These are phyloP conservation scores for Sphagnum tenellum DNA, from an alignment of 225 moss, liverwort and hornwort species.

Conservation along the genomic window DNA sequence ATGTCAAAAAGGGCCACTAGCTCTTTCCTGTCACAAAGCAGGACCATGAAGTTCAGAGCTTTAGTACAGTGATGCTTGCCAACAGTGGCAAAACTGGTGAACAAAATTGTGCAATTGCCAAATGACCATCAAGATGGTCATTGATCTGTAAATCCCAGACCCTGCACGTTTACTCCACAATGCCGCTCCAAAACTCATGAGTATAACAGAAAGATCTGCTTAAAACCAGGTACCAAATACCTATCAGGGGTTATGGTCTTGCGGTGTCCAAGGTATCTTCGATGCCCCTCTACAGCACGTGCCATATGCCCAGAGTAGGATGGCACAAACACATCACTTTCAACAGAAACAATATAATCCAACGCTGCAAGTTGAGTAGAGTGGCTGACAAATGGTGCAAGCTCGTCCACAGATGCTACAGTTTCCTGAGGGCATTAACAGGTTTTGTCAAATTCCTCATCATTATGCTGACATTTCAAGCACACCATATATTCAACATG, in stretches of 20 bases:
- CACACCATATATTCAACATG: no score
- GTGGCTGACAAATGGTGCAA: slow-evolving; percentile 71
- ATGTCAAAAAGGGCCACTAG: slow-evolving; percentile 80
- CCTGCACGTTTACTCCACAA: no score
- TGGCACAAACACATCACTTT: slow-evolving; percentile 96
- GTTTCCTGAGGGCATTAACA: slow-evolving; percentile 53
- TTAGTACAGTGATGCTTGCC: no score
- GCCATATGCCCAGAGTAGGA: slow-evolving; percentile 99
- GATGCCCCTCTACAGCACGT: slow-evolving; percentile 96
- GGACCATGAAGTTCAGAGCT: no score
- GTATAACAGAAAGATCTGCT: no score
- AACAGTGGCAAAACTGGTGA: no score
- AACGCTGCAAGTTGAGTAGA: slow-evolving; percentile 98
- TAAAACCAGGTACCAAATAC: slow-evolving; percentile 15
- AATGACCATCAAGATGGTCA: no score
- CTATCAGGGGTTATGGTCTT: slow-evolving; percentile 95
- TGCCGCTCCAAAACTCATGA: no score
- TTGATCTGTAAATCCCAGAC: no score
- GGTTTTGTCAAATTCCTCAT: no score
- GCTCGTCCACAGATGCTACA: slow-evolving; percentile 66
- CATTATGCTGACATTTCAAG: no score
- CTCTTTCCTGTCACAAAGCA: slow-evolving; percentile 58
- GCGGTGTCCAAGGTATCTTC: slow-evolving; percentile 77
- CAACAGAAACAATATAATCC: slow-evolving; percentile 86
- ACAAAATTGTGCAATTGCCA: no score